Percentiles rank a stretch among this genome's conserved stretches.
Conservation (phyloP, 768 basidiomycete species). For the Gloeophyllum trabeum region DNA sequence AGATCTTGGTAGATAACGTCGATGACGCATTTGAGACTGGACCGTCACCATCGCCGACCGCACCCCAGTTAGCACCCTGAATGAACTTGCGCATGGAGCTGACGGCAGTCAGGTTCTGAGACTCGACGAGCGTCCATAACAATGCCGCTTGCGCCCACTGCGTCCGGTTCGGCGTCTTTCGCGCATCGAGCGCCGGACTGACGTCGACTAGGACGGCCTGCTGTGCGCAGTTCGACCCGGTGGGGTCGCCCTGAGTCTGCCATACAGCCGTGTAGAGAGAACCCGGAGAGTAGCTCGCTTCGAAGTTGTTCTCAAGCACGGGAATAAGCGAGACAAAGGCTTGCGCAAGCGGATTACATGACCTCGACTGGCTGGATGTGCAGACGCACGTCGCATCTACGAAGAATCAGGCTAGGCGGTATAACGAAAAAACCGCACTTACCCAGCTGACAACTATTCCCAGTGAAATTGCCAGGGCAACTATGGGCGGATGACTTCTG, state of each 20-base stretch:
- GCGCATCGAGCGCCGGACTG: constrained; percentile 27
- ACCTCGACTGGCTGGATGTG: constrained; percentile 27
- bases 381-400: constrained; percentile 56
- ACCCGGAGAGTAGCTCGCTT: constrained; percentile 29
- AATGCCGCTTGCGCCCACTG: constrained; percentile 48
- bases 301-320: constrained; percentile 33
- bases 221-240: constrained; percentile 33
- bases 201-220: constrained; percentile 49
- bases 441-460: constrained; percentile 47
- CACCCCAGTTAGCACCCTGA: constrained; percentile 34
- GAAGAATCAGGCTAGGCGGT: no score
- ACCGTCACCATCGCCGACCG: constrained; percentile 26
- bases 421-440: neutral
- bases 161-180: constrained; percentile 34
- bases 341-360: constrained; percentile 43
- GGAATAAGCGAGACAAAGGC: constrained; percentile 38
- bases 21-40: constrained; percentile 20
- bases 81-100: constrained; percentile 34
- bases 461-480: constrained; percentile 25
- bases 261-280: constrained; percentile 40
- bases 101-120: constrained; percentile 30
- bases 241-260: constrained; percentile 31
- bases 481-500: neutral
- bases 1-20: constrained; percentile 27
- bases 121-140: constrained; percentile 47